Conservation (phyloP, 2,329 filamentous ascomycete genomes). For the Tolypocladium tropicale region DNA sequence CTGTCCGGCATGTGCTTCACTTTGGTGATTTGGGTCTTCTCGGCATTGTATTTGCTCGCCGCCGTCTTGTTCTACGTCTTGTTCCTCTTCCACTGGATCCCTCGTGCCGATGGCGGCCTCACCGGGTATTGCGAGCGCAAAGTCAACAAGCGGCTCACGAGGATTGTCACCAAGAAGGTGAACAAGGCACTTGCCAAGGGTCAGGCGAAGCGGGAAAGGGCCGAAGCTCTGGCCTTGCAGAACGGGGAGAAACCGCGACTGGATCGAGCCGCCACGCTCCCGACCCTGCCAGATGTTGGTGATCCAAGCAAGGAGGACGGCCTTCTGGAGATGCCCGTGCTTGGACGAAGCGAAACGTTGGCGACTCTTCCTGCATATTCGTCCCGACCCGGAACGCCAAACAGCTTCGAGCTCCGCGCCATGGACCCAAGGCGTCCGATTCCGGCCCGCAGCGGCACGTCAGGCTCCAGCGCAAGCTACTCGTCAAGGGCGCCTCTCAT, state of each 20-base stretch:
- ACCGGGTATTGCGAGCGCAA: conserved; percentile 84
- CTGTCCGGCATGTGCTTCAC: conserved; percentile 90
- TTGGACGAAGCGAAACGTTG: conserved; percentile 50
- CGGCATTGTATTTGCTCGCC: conserved; percentile 62
- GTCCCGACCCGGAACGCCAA: conserved; percentile 47
- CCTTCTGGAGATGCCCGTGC: conserved; percentile 46
- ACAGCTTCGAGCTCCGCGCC: conserved; percentile 39
- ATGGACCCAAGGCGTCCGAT: conserved; percentile 41
- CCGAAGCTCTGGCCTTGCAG: conserved; percentile 42
- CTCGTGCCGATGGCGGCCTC: conserved; percentile 67
- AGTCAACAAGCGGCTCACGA: conserved; percentile 73
- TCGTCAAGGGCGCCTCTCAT: conserved; percentile 55
- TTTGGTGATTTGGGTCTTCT: conserved; percentile 78
- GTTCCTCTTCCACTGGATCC: conserved; percentile 90
- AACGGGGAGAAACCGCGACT: conserved; percentile 38
- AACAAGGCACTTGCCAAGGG: conserved; percentile 81
- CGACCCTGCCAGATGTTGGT: conserved; percentile 38
- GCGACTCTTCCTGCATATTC: conserved; percentile 52
- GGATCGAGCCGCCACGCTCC: conserved; percentile 57
- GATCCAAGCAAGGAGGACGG: conserved; percentile 29
- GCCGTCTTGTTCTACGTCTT: conserved; percentile 72
- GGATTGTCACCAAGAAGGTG: conserved; percentile 77
- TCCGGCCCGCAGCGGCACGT: conserved; percentile 39
- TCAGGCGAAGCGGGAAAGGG: conserved; percentile 46
- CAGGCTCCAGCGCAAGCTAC: conserved; percentile 49